Base-by-base conservation (phyloP, 1,284 basidiomycete genomes). In the Cryptococcus hybrid region DNA sequence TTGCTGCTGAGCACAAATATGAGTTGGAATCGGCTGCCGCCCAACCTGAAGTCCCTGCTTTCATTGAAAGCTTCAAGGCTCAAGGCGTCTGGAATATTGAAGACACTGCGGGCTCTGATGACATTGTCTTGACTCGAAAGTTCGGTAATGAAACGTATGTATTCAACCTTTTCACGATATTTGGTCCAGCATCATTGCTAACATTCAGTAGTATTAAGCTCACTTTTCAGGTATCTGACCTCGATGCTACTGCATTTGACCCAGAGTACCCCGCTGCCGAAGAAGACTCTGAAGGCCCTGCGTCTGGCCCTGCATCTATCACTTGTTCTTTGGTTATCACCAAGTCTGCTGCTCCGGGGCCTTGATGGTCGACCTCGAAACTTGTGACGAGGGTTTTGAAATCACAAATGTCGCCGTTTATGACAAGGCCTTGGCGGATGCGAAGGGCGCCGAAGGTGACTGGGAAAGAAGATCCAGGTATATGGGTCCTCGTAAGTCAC, bases 141-240 rank as follows among this genome's bases (percentile, higher is more conserved):
- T 98, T 93, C 74, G 94, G 92, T 63, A 92, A 92, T 72, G 94
- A 99, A 80, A 84, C 81, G 91, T 93, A 67, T 58, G 88, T 82
- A 7, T 30, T 30, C 13, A 37, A 5, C 40, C 15, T 51, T n/a
- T 3, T 44, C 3, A n/a, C 24, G 7, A 44, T n/a, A 7, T 8
- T 34, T 15, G 24, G n/a, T 7, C 38, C 15, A 11, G 39, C n/a
- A 18, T 35, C 30, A 45, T 44, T 63, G 30, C 60, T 52, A 15
- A 51, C 36, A 11, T 36, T 51, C 5, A 45, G 18, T 64, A 78
- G 77, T 43, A 57, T 75, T 57, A 73, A 71, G 54, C 68, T 78
- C 58, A 77, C 76, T 7, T 78, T 77, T 68, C 76, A 78, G 62
- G 70, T 77, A 50, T 77, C 75, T 39, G 76, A 78, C 65, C 63